Evolutionary conservation across 805 yeast species (phyloP).

Genomic region (Yamadazyma laniorum): DNA sequence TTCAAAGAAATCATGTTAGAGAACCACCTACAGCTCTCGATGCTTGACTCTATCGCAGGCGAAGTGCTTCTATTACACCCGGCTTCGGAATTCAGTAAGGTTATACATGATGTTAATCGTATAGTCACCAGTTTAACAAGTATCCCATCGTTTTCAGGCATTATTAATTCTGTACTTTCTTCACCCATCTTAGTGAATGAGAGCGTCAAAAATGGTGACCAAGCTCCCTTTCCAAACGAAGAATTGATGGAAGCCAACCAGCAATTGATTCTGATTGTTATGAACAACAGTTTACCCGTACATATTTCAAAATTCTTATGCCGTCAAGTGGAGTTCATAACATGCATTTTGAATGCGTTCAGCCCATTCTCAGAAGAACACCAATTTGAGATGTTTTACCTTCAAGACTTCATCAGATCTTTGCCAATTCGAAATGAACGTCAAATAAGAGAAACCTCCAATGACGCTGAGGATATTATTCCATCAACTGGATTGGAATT

Average conservation of each 20-base stretch:
- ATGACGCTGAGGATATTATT: slow-evolving; percentile 7
- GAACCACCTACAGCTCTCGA: background rate
- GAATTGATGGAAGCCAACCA: background rate
- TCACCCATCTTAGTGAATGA: background rate
- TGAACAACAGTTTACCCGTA: background rate
- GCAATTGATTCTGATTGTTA: background rate
- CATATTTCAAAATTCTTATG: background rate
- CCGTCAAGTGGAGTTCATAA: background rate
- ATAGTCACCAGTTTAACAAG: background rate
- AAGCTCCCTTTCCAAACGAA: background rate
- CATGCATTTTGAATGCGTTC: background rate
- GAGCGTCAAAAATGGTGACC: background rate
- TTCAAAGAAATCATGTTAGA: background rate
- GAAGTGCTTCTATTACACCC: background rate
- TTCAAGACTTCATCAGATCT: slow-evolving; percentile 21
- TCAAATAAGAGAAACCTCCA: slow-evolving; percentile 9
- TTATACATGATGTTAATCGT: background rate
- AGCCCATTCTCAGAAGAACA: background rate
- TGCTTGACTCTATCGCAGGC: background rate
- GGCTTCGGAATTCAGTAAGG: background rate
- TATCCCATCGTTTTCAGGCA: background rate
- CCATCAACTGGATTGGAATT: slow-evolving; percentile 6
- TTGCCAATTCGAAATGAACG: slow-evolving; percentile 23
- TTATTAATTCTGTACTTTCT: background rate
- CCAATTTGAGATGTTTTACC: background rate